phyloP scores from a whole-genome alignment of 345 rosid genomes.

The Eucalyptus coolabah region DNA sequence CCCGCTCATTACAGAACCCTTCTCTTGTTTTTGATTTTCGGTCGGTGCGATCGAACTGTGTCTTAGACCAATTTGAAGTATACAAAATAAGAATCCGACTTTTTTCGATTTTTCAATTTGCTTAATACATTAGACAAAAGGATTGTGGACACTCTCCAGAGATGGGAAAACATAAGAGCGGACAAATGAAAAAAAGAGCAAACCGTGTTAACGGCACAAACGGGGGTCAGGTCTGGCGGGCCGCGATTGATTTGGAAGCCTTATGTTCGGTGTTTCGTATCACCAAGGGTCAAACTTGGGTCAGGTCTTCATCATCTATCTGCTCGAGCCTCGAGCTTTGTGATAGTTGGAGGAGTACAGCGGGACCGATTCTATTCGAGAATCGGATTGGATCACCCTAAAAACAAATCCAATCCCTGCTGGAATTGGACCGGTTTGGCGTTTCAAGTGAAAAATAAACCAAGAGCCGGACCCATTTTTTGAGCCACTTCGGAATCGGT shows the following conservation, averaged over 20 bases:
- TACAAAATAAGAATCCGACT: neutral
- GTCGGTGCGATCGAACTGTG: neutral
- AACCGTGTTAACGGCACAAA: neutral
- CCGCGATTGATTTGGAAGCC: neutral
- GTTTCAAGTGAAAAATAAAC: too few species aligned
- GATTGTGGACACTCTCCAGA: neutral
- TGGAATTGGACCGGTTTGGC: too few species aligned
- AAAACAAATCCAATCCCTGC: too few species aligned
- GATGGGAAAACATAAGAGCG: neutral
- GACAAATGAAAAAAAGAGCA: neutral
- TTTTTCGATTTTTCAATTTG: neutral
- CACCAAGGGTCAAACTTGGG: neutral
- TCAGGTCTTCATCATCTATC: neutral
- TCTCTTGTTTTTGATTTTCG: neutral
- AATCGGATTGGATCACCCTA: neutral
- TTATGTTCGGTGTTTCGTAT: neutral
- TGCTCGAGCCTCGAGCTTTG: too few species aligned
- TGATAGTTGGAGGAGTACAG: neutral
- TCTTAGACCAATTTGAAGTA: neutral
- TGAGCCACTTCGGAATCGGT: too few species aligned
- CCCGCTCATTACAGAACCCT: neutral
- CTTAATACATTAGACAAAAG: neutral
- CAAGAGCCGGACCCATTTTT: too few species aligned
- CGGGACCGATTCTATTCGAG: neutral
- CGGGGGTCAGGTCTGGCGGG: neutral